These are phyloP conservation scores for Stagonosporopsis rhizophila DNA, from an alignment of 2,329 filamentous ascomycete genomes.

Conservation along the genomic window DNA sequence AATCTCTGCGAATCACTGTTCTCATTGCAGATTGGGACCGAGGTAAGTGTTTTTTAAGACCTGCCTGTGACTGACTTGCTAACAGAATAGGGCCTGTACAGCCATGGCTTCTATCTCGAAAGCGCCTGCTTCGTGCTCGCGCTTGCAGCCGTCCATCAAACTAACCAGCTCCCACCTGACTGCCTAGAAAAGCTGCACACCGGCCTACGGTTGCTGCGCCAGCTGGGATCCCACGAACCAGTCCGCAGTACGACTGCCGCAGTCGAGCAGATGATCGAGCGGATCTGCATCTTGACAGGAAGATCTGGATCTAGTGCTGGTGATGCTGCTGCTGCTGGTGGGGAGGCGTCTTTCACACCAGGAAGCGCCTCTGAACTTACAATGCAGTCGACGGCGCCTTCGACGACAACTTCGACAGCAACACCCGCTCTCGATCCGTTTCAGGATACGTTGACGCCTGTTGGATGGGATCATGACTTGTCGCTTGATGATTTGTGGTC, in stretches of 20 bases:
- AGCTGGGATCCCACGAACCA: conserved; percentile 6
- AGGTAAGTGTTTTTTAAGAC: too few relatives aligned
- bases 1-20: conserved; percentile 9
- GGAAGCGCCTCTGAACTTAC: neutral
- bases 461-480: neutral
- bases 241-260: conserved; percentile 3
- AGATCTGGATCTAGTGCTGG: neutral
- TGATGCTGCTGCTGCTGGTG: too few relatives aligned
- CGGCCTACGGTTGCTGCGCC: conserved; percentile 1
- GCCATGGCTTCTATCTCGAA: conserved; percentile 15
- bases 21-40: conserved; percentile 5
- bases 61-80: too few relatives aligned
- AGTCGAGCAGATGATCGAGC: conserved; percentile 12
- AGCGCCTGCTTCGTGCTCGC: conserved; percentile 13
- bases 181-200: conserved; percentile 7
- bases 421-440: neutral
- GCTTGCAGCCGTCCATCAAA: conserved; percentile 6
- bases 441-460: neutral
- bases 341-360: neutral
- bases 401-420: neutral
- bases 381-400: neutral
- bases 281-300: neutral
- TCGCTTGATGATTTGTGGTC: conserved; percentile 16
- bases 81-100: conserved; percentile 2
- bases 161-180: neutral